Evolutionary conservation across 495 filamentous ascomycete genomes (phyloP).

Genomic region (Ascobolus immersus): DNA sequence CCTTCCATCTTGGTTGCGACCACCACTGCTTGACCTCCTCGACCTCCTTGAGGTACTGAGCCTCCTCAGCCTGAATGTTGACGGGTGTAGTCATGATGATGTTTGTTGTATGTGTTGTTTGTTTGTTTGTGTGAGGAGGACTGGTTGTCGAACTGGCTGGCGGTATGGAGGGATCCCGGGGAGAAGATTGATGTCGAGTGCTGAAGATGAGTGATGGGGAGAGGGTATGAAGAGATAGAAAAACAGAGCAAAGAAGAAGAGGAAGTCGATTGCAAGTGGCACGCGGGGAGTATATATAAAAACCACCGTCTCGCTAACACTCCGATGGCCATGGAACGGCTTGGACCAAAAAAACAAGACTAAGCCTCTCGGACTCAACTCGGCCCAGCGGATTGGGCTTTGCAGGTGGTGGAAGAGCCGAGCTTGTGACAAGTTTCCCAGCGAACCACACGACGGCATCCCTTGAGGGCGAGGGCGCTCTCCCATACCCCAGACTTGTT

Average conservation of each 20-base stretch:
- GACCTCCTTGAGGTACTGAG: conserved; percentile 55
- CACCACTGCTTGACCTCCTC: conserved; percentile 81
- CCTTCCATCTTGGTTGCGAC: conserved; percentile 70
- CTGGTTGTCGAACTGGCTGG: neutral
- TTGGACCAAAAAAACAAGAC: neutral
- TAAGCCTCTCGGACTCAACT: conserved; percentile 3
- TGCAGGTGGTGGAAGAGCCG: neutral
- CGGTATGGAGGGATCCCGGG: neutral
- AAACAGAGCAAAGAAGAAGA: conserved; percentile 1
- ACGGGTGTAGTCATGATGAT: conserved; percentile 28
- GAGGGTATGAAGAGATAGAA: neutral
- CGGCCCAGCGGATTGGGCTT: conserved; percentile 2
- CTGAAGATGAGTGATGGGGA: too few species aligned
- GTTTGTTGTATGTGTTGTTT: neutral
- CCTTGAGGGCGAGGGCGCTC: neutral
- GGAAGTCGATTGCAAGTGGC: neutral
- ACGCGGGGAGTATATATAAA: neutral
- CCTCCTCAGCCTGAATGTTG: conserved; percentile 48
- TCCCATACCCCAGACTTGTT: neutral
- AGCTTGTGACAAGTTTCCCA: neutral
- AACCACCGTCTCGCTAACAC: neutral
- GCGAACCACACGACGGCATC: neutral
- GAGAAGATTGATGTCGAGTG: too few species aligned
- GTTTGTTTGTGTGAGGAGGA: neutral
- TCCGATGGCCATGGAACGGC: neutral